Conservation (phyloP, 1,284 basidiomycete genomes). For the Amylostereum chailletii region DNA sequence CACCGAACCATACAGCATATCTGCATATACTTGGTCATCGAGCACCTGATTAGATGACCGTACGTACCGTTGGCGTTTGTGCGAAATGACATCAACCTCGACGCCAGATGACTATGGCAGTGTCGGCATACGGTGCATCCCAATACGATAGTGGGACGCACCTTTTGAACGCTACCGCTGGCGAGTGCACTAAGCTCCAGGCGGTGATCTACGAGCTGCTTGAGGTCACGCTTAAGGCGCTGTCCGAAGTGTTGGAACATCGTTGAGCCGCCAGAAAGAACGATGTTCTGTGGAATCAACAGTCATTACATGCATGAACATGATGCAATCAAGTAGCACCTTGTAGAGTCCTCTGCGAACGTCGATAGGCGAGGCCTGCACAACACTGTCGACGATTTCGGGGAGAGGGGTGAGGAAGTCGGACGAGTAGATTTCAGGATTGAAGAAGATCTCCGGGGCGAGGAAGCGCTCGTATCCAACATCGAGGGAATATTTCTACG, state of each 20-base stretch:
- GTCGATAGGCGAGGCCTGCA: conserved; percentile 94
- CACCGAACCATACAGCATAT: conserved; percentile 98
- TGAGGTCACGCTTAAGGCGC: conserved; percentile 91
- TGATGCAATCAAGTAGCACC: conserved; percentile 30
- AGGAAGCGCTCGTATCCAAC: conserved; percentile 99
- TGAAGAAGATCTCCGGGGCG: conserved; percentile 99
- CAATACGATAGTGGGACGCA: conserved; percentile 22
- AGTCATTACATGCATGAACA: not conserved
- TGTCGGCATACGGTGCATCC: conserved; percentile 8
- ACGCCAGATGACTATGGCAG: conserved; percentile 75
- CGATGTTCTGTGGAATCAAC: conserved; percentile 64
- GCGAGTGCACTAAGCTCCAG: conserved; percentile 73
- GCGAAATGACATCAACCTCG: conserved; percentile 95
- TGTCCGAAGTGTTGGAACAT: conserved; percentile 99
- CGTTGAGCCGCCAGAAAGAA: conserved; percentile 90
- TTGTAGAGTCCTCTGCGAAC: conserved; percentile 93
- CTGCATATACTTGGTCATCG: conserved; percentile 25
- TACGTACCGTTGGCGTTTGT: conserved; percentile 89
- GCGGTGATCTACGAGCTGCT: conserved; percentile 88
- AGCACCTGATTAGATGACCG: conserved; percentile 3
- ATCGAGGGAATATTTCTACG: conserved; percentile 83
- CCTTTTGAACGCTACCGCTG: conserved; percentile 74
- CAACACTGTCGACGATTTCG: conserved; percentile 94
- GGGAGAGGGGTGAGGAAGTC: conserved; percentile 98
- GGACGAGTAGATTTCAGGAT: conserved; percentile 96